Evolutionary conservation across 192 early-diverging fungal genomes (phyloP).

Genomic region (Coemansia sp.): DNA sequence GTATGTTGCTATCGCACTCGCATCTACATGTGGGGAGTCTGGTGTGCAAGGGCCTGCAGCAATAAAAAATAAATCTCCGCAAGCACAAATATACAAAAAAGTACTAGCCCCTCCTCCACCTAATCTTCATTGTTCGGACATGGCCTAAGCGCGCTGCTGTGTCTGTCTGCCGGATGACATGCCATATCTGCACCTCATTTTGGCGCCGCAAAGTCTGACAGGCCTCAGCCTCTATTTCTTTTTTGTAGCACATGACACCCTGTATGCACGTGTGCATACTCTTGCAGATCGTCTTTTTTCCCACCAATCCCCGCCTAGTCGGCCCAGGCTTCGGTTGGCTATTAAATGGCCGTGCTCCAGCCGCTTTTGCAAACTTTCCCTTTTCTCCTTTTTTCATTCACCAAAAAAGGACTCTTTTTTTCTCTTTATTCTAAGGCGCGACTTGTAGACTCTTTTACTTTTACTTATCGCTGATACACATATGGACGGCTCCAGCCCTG

Average conservation of each 20-base stretch:
- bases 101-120: background rate
- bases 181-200: slow-evolving; percentile 2
- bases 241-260: slow-evolving; percentile 1
- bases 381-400: slow-evolving; percentile 6
- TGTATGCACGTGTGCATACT: slow-evolving; percentile 32
- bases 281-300: slow-evolving; percentile 31
- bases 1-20: background rate
- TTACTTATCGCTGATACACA: background rate
- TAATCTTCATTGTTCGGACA: background rate
- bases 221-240: slow-evolving; percentile 12
- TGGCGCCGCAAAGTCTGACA: background rate
- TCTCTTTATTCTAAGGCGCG: slow-evolving; percentile 5
- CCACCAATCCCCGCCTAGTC: slow-evolving; percentile 32
- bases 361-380: background rate
- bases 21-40: background rate
- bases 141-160: background rate
- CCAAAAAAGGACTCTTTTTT: slow-evolving; percentile 6
- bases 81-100: background rate
- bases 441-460: background rate
- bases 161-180: background rate
- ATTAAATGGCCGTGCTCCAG: slow-evolving; percentile 36
- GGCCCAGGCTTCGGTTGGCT: slow-evolving; percentile 40
- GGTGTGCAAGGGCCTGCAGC: slow-evolving; percentile 1
- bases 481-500: slow-evolving; percentile 50
- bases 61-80: background rate